Conservation (phyloP, 2,329 filamentous ascomycete species). For the Eutypella sp. region DNA sequence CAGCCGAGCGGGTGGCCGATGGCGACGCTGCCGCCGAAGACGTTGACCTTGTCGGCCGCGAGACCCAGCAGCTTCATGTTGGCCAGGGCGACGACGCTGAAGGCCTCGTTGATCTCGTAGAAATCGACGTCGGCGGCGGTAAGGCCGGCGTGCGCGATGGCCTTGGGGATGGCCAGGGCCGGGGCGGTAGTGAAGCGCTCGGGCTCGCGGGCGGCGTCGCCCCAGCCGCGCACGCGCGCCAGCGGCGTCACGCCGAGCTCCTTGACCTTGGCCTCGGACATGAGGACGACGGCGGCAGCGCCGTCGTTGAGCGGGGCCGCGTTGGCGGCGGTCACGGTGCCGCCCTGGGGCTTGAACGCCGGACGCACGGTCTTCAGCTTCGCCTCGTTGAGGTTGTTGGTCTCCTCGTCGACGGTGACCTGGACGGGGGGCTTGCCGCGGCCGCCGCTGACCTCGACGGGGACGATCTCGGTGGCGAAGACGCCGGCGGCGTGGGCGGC, state of each 20-base stretch:
- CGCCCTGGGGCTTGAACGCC: slow-evolving; percentile 71
- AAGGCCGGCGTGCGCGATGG: slow-evolving; percentile 88
- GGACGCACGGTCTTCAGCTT: slow-evolving; percentile 83
- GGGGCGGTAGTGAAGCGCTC: slow-evolving; percentile 95
- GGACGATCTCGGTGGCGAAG: slow-evolving; percentile 83
- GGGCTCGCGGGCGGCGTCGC: slow-evolving; percentile 84
- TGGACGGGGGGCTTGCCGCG: slow-evolving; percentile 82
- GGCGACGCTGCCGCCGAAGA: slow-evolving; percentile 91
- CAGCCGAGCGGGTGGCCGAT: slow-evolving; percentile 93
- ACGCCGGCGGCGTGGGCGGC: slow-evolving; percentile 79
- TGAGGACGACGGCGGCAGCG: slow-evolving; percentile 84
- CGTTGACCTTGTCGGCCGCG: slow-evolving; percentile 81
- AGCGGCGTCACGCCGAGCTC: slow-evolving; percentile 86
- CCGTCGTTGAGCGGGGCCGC: slow-evolving; percentile 95
- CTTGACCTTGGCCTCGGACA: slow-evolving; percentile 91
- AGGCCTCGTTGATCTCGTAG: slow-evolving; percentile 99
- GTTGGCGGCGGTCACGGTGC: slow-evolving; percentile 93
- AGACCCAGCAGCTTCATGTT: slow-evolving; percentile 90
- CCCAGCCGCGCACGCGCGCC: slow-evolving; percentile 97
- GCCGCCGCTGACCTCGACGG: slow-evolving; percentile 80
- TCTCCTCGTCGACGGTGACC: slow-evolving; percentile 86
- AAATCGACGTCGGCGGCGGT: slow-evolving; percentile 74
- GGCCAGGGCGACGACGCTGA: slow-evolving; percentile 91
- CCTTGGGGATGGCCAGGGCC: slow-evolving; percentile 92
- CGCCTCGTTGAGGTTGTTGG: slow-evolving; percentile 84